phyloP scores from a whole-genome alignment of 495 filamentous ascomycete species.

The Xylaria cubensis region DNA sequence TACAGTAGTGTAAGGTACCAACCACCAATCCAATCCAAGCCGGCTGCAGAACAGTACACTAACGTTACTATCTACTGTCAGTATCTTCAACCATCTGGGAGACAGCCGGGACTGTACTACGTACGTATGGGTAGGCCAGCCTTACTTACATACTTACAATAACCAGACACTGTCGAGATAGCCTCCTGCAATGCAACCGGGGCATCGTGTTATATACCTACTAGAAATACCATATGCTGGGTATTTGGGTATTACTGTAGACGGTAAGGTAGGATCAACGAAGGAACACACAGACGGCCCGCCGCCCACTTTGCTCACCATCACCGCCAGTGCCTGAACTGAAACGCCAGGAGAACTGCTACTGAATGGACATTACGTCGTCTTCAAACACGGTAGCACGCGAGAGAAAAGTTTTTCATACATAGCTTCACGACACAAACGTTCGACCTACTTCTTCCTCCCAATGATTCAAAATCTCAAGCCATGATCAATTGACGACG shows the following conservation, averaged over 20 bases:
- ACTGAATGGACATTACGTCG: neutral
- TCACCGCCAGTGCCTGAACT: conserved; percentile 15
- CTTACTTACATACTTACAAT: neutral
- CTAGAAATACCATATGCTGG: neutral
- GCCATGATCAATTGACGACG: neutral
- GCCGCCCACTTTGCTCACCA: conserved; percentile 11
- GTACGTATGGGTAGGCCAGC: neutral
- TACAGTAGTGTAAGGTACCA: neutral
- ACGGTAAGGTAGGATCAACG: conserved; percentile 11
- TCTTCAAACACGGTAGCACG: neutral
- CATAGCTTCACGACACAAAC: too few species aligned
- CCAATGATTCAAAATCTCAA: neutral
- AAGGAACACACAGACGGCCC: neutral
- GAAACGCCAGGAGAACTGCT: conserved; percentile 17
- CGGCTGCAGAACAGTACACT: neutral
- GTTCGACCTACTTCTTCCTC: neutral
- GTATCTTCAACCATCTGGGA: neutral
- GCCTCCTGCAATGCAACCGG: neutral
- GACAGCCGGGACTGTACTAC: neutral
- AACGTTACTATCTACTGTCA: too few species aligned
- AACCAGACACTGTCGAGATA: neutral
- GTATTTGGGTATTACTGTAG: conserved; percentile 14
- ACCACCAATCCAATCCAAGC: neutral
- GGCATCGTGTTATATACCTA: neutral
- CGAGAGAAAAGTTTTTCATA: neutral